phyloP scores from a whole-genome alignment of 2,329 filamentous ascomycete genomes.

The Colletotrichum tabaci region DNA sequence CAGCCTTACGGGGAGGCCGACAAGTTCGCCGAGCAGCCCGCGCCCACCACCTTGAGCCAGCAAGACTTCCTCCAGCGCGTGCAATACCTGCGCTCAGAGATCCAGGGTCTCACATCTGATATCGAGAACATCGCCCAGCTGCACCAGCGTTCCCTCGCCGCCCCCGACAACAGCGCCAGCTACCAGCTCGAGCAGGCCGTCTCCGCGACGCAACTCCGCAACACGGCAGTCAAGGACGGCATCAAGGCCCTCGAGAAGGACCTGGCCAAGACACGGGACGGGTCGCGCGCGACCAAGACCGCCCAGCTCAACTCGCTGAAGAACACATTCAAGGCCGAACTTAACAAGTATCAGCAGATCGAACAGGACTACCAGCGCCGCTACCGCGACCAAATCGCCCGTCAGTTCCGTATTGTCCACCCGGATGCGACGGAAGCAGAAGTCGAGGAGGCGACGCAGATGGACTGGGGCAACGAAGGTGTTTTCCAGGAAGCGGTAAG shows the following conservation, averaged over 20 bases:
- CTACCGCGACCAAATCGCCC: constrained; percentile 83
- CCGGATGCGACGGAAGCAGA: constrained; percentile 83
- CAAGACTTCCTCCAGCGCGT: constrained; percentile 79
- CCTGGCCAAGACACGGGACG: constrained; percentile 73
- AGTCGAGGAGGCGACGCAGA: constrained; percentile 76
- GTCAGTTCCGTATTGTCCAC: constrained; percentile 87
- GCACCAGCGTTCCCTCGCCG: constrained; percentile 80
- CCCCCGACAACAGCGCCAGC: constrained; percentile 70
- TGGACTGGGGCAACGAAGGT: constrained; percentile 83
- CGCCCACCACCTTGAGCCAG: constrained; percentile 64
- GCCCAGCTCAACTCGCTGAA: constrained; percentile 80
- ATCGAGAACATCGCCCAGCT: constrained; percentile 78
- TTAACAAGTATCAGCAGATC: constrained; percentile 79
- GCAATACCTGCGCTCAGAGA: constrained; percentile 76
- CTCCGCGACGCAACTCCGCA: constrained; percentile 79
- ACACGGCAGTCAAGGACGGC: constrained; percentile 83
- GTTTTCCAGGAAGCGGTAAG: constrained; percentile 87
- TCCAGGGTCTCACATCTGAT: constrained; percentile 75
- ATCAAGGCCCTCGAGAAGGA: constrained; percentile 84
- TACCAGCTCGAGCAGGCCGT: constrained; percentile 77
- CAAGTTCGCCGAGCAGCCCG: constrained; percentile 45
- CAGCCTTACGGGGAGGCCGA: constrained; percentile 62
- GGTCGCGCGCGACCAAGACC: constrained; percentile 76
- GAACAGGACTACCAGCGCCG: constrained; percentile 79
- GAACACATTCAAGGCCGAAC: constrained; percentile 79